Base-by-base conservation (phyloP, 148 eudicot species). In the Camellia lanceoleosa region DNA sequence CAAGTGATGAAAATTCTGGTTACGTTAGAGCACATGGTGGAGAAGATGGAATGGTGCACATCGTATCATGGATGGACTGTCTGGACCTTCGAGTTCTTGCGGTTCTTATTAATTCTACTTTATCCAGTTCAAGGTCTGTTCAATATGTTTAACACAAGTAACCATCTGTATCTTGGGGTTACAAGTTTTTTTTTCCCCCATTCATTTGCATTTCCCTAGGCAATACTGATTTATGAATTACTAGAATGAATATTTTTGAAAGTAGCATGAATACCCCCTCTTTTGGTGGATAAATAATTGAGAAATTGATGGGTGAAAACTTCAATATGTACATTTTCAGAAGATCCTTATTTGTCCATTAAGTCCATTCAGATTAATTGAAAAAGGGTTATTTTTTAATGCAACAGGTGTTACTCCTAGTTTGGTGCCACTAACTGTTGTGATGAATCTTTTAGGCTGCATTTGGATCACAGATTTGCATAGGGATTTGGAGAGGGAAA, bases 11-110 rank as follows among this genome's bases (percentile, higher is more conserved):
- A 72, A 71, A 60, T 49, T 62, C 77, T 14, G 58, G 70, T 63
- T 44, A 72, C 43, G 52, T 23, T 12, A 63, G 7, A 49, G 63
- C 71, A 49, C 19, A 3, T 64, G 46, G 8, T 44, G 63, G 69
- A 62, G 77, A 52, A 42, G 71, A 80, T 62, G 71, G 60, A 51
- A 38, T 73, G 49, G 18, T 63, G 16, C 77, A 80, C 62, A 73
- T 80, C 10, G 77, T 80, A 51, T 62, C 82, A 65, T 80, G 77
- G 77, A 80, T 80, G 77, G 71, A 72, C 70, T 80, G 82, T 71
- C 63, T 72, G 60, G 82, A 80, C 77, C 82, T 80, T 73, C 77
- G 71, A 73, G 71, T 80, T 62, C 77, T 71, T 18, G 82, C 77
- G 10, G 77, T 73, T 72, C 71, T 80, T 47, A 41, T 73, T 12